These are phyloP conservation scores for Cronartium ribicola DNA, from an alignment of 1,284 basidiomycete genomes.

Conservation along the genomic window DNA sequence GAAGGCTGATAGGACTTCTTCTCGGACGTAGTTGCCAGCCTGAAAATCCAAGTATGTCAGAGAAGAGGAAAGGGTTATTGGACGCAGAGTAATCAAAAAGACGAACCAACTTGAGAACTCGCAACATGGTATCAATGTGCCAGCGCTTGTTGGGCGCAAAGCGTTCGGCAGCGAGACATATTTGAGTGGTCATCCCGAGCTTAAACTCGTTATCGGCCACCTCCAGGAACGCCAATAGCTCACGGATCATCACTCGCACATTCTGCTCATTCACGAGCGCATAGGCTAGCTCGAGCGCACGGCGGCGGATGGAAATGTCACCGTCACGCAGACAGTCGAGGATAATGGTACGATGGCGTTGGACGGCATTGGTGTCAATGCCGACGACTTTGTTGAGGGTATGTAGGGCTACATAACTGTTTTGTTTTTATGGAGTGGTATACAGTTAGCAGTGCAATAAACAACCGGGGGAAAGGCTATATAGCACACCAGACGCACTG, in stretches of 20 bases:
- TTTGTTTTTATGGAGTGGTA: background rate
- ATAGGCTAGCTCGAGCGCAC: conserved; percentile 94
- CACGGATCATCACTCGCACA: conserved; percentile 83
- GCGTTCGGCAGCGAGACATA: conserved; percentile 88
- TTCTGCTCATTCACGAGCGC: conserved; percentile 95
- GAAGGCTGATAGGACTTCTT: conserved; percentile 92
- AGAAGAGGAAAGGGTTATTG: background rate
- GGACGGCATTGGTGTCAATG: conserved; percentile 97
- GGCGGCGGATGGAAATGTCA: conserved; percentile 94
- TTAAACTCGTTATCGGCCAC: conserved; percentile 99
- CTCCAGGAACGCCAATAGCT: conserved; percentile 91
- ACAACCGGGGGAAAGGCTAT: background rate
- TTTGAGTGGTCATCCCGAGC: conserved; percentile 93
- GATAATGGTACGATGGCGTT: conserved; percentile 95
- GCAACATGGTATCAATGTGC: conserved; percentile 96
- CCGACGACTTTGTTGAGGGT: conserved; percentile 97
- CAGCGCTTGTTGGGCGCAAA: conserved; percentile 97
- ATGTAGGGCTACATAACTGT: conserved; percentile 92
- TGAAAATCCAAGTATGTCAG: conserved; percentile 49
- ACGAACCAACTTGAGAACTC: conserved; percentile 82
- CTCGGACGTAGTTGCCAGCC: conserved; percentile 98
- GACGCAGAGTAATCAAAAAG: background rate
- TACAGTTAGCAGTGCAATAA: background rate
- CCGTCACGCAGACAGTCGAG: conserved; percentile 96
- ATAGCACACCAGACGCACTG: conserved; percentile 47